Base-by-base conservation (phyloP, 805 yeast genomes). In the Barnettozyma botsteinii region DNA sequence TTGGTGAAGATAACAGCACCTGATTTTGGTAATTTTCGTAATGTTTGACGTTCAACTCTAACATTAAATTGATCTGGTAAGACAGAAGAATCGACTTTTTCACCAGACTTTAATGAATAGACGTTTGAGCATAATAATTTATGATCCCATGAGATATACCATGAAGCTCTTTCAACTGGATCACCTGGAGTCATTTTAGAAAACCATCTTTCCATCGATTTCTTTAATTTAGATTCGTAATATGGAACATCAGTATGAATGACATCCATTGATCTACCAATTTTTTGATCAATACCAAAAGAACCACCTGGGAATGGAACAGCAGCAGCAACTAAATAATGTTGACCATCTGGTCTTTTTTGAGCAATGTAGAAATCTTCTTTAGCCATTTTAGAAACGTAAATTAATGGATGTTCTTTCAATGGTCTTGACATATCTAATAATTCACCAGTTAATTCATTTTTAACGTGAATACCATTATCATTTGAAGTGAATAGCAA, bases 301-400 rank as follows among this genome's bases (percentile, higher is more conserved):
- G 81, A 75, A 4, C 88, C 88, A 35, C 89, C 89, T 4, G 88
- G 87, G 57, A 81, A 81, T 6, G 87, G 86, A 28, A 81, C 88
- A 2, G 82, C 86, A 5, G 84, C 87, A 2, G 85, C 89, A 27
- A 70, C 72, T 39, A 81, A 62, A 56, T 81, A 78, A 57, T 81
- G 87, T 32, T 55, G 51, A 2, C 77, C 84, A 48, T 76, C 73
- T 0, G 65, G 70, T 45, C 75, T 70, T 51, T 78, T 72, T 53
- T 65, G 55, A 33, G 79, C 87, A 28, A 81, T 45, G 53, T 81
- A 82, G 53, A 81, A 82, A 58, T 81, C 89, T 53, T 81, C 89
- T 55, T 81, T 81, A 31, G 87, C 86, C 71, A 81, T 69, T 50
- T 79, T 79, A 23, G 83, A 71, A 19, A 77, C 77, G 45, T 74